A percentile compares a stretch with the other conserved stretches of the same genome.
These are phyloP conservation scores for Penicillium oxalicum DNA, from an alignment of 2,329 filamentous ascomycete species.

Conservation along the genomic window DNA sequence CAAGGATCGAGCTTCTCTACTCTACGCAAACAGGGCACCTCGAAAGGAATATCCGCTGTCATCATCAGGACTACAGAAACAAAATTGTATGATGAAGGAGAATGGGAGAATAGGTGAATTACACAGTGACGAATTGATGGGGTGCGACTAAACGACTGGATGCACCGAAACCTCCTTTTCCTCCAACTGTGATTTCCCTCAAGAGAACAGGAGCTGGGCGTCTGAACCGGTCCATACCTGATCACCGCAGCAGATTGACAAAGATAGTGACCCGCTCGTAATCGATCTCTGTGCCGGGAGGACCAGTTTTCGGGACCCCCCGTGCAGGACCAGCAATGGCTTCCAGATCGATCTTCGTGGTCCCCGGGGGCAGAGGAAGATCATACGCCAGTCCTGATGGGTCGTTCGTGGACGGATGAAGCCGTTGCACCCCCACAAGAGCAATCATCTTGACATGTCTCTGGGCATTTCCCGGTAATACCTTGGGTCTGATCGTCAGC, in stretches of 20 bases:
- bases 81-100: too few relatives aligned
- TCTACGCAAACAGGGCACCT: too few relatives aligned
- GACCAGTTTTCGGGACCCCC: constrained; percentile 49
- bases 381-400: constrained; percentile 67
- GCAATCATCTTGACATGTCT: constrained; percentile 75
- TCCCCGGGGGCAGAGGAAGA: constrained; percentile 61
- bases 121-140: too few relatives aligned
- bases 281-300: constrained; percentile 59
- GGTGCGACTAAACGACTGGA: too few relatives aligned
- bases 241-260: constrained; percentile 58
- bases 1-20: too few relatives aligned
- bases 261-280: constrained; percentile 69
- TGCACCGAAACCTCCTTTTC: too few relatives aligned
- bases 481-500: constrained; percentile 62
- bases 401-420: constrained; percentile 46
- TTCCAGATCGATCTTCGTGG: constrained; percentile 74
- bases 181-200: neutral
- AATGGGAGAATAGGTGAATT: too few relatives aligned
- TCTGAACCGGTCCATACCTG: neutral
- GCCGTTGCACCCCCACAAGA: constrained; percentile 58
- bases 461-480: constrained; percentile 58
- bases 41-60: too few relatives aligned
- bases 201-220: too few relatives aligned
- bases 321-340: constrained; percentile 65
- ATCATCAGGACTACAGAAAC: too few relatives aligned